Base-by-base conservation (phyloP, 2,329 filamentous ascomycete genomes). In the Geosmithia putterillii region DNA sequence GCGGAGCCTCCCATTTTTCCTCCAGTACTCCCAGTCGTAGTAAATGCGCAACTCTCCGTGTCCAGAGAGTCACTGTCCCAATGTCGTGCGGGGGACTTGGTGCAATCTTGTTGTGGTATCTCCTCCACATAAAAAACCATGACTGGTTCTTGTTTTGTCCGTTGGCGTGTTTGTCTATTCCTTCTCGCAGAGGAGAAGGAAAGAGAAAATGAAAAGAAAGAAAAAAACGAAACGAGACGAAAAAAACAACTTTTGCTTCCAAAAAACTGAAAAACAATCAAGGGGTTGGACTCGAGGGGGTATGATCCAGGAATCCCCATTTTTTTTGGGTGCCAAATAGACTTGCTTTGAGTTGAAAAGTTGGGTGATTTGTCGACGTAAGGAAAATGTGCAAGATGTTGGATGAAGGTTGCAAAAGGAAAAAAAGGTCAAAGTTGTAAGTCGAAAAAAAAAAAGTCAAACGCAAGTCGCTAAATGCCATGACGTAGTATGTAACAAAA, bases 381-480 rank as follows among this genome's bases (percentile, higher is more conserved):
- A 32, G 28, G 28, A 32, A 32, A 32, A 32, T 7, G 10, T 14
- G 28, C 10, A 32, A 7, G 10, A 12, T 32, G 23, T 25, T 25
- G 23, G 23, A 32, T 32, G 28, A 41, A 17, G 25, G 17, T 20
- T 40, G 8, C 23, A 28, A 42, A 23, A 45, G 28, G 42, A 15
- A 19, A 32, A 38, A 38, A 45, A 25, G 18, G 38, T 28, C 18
- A 42, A 40, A 38, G 18, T 12, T 19, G 7, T 19, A 22, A 44
- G 32, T 36, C 28, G 36, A n/a, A 28, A 44, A 44, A 36, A 44
- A 25, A 41, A 44, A 28, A 42, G 17, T 20, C 32, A 41, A 59
- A 56, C 56, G 46, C 54, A 60, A 32, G 51, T 63, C 64, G 64
- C 65, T 69, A 65, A 64, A 69, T 68, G 65, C 66, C 61, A 61